Evolutionary conservation across 345 rosid genomes (phyloP).

Genomic region (Hibiscus syriacus): DNA sequence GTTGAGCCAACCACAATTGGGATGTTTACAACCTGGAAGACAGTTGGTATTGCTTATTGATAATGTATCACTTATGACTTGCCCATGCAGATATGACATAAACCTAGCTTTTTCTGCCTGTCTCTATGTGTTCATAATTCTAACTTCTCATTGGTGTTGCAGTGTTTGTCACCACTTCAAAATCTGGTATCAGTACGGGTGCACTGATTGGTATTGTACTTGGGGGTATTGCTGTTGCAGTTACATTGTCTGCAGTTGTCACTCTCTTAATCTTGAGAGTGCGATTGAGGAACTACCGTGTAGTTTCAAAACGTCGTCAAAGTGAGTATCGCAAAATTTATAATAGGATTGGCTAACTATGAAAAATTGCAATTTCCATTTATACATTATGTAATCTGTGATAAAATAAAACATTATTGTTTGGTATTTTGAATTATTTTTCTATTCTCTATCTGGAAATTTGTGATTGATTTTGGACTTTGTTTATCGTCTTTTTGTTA

Average conservation of each 20-base stretch:
- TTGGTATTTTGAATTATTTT: background rate
- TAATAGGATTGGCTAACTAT: background rate
- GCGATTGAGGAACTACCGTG: conserved; percentile 32
- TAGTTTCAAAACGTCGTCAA: conserved; percentile 39
- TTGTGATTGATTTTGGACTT: background rate
- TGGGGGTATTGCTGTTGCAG: conserved; percentile 67
- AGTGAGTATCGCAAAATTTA: conserved; percentile 38
- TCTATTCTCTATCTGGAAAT: background rate
- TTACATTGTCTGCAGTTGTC: conserved; percentile 57
- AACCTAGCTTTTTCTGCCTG: background rate
- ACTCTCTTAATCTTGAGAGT: conserved; percentile 50
- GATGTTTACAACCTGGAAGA: background rate
- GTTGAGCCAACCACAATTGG: background rate
- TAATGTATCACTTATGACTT: background rate
- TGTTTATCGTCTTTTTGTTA: background rate
- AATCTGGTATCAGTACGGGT: conserved; percentile 49
- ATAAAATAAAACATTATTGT: background rate
- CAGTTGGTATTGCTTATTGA: background rate
- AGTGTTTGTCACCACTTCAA: conserved; percentile 26
- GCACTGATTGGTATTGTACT: conserved; percentile 58
- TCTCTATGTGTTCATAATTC: background rate
- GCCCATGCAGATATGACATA: background rate
- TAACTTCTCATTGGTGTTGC: conserved; percentile 14
- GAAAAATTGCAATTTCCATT: background rate
- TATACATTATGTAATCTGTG: background rate